Conservation (phyloP, 2,329 filamentous ascomycete species). For the Colletotrichum karsti region DNA sequence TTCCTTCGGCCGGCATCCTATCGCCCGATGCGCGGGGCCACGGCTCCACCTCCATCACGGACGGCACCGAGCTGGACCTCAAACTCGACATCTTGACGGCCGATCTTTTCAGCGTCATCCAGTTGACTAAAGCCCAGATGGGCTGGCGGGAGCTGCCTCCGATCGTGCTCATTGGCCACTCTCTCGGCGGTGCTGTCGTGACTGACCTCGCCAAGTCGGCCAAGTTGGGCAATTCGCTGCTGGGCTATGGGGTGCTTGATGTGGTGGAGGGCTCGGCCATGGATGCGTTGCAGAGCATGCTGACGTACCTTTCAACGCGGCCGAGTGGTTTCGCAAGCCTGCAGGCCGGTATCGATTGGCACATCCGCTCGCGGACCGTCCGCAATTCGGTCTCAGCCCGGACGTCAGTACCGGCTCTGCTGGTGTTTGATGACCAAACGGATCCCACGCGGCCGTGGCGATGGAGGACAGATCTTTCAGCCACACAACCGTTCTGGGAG, state of each 20-base stretch:
- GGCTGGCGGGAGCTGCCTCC: constrained; percentile 78
- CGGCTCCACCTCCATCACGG: constrained; percentile 70
- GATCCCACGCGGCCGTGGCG: constrained; percentile 66
- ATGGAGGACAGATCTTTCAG: constrained; percentile 86
- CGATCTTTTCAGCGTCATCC: constrained; percentile 77
- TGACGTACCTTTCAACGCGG: constrained; percentile 85
- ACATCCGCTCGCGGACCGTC: constrained; percentile 87
- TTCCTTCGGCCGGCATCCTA: constrained; percentile 85
- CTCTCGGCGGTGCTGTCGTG: constrained; percentile 89
- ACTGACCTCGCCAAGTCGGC: constrained; percentile 80
- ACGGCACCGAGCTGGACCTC: constrained; percentile 64
- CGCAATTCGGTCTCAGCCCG: constrained; percentile 85
- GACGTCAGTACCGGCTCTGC: constrained; percentile 84
- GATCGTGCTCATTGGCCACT: constrained; percentile 88
- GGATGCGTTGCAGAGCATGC: constrained; percentile 94
- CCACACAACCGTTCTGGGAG: constrained; percentile 92
- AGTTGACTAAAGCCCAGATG: constrained; percentile 73
- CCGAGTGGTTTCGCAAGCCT: constrained; percentile 82
- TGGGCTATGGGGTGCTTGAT: constrained; percentile 91
- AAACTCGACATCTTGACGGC: constrained; percentile 75
- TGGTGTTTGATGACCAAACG: constrained; percentile 57
- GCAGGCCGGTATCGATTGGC: constrained; percentile 89
- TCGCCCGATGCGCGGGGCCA: constrained; percentile 89
- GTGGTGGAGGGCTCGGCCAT: constrained; percentile 97
- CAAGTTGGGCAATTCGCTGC: constrained; percentile 70